phyloP scores from a whole-genome alignment of 1,284 basidiomycete genomes.

The Moesziomyces globuligerus region DNA sequence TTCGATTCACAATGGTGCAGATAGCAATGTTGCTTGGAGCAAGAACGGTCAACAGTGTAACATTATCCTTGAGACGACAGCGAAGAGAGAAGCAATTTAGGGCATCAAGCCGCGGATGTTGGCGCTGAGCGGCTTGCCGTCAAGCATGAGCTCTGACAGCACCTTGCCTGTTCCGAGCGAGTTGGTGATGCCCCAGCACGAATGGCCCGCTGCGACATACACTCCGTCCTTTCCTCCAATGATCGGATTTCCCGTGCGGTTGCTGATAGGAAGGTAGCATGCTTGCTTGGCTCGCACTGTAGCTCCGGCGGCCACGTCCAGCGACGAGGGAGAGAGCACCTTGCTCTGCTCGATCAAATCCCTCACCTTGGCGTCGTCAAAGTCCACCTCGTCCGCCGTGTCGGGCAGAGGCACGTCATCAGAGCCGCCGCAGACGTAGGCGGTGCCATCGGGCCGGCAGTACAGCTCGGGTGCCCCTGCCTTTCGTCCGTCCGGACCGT shows the following conservation, averaged over 20 bases:
- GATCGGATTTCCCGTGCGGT: constrained; percentile 70
- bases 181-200: constrained; percentile 70
- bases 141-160: constrained; percentile 71
- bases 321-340: constrained; percentile 69
- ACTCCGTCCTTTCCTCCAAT: constrained; percentile 70
- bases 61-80: no score
- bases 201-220: constrained; percentile 70
- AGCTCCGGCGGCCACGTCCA: constrained; percentile 64
- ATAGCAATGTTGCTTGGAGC: no score
- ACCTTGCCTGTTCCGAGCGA: constrained; percentile 71
- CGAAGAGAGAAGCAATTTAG: no score
- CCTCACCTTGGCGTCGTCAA: constrained; percentile 65
- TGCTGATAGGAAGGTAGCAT: constrained; percentile 72
- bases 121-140: constrained; percentile 71
- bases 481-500: constrained; percentile 44
- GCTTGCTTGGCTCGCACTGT: constrained; percentile 70
- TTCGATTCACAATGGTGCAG: no score
- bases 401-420: constrained; percentile 68
- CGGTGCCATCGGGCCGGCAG: constrained; percentile 67
- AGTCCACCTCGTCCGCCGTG: constrained; percentile 61
- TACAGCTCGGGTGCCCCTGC: constrained; percentile 57
- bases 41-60: no score
- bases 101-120: constrained; percentile 70
- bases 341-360: constrained; percentile 69
- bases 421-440: constrained; percentile 68